Evolutionary conservation across 2,329 filamentous ascomycete genomes (phyloP).

Genomic region (Seiridium cupressi): DNA sequence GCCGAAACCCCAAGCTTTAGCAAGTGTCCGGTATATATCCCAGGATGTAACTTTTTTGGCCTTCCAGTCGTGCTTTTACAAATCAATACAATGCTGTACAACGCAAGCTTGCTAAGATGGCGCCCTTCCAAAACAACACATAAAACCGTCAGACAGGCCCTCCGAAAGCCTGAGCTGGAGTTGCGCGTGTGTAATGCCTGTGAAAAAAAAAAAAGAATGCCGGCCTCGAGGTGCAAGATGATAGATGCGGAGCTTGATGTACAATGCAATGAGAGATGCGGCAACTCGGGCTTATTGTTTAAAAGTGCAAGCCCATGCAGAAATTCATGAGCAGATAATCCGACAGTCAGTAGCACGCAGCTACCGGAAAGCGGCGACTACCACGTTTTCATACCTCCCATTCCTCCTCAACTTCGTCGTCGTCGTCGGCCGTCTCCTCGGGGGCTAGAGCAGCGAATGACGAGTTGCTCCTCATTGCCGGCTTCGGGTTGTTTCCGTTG

Average conservation of each 20-base stretch:
- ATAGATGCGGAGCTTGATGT: too few relatives aligned
- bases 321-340: too few relatives aligned
- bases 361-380: not conserved
- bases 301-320: too few relatives aligned
- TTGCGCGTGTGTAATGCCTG: too few relatives aligned
- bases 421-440: slow-evolving; percentile 27
- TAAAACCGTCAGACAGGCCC: not conserved
- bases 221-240: too few relatives aligned
- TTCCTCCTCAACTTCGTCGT: slow-evolving; percentile 27
- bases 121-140: not conserved
- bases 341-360: too few relatives aligned
- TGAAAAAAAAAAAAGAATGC: too few relatives aligned
- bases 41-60: not conserved
- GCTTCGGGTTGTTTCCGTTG: slow-evolving; percentile 29
- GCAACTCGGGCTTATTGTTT: too few relatives aligned
- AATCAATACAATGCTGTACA: slow-evolving; percentile 1
- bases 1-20: not conserved
- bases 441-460: slow-evolving; percentile 31
- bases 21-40: not conserved
- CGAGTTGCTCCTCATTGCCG: slow-evolving; percentile 28
- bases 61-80: not conserved
- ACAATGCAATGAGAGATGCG: too few relatives aligned
- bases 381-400: slow-evolving; percentile 29
- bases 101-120: not conserved
- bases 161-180: too few relatives aligned